Percentiles rank a stretch among this genome's conserved stretches.
Evolutionary conservation across 106 monocot species (phyloP).

Genomic region (Alisma plantagoaquatica): DNA sequence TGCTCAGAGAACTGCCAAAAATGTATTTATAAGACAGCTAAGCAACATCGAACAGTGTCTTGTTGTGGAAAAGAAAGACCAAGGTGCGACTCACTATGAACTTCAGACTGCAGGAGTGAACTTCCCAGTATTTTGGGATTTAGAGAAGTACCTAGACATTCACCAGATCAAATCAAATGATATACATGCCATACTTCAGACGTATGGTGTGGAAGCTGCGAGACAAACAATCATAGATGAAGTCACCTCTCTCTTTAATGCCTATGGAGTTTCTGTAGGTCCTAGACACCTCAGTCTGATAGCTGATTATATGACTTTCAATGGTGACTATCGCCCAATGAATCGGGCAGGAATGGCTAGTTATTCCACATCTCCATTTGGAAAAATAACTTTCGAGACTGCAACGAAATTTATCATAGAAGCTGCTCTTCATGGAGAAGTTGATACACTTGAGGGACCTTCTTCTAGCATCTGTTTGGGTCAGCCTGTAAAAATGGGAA

Average conservation of each 20-base stretch:
- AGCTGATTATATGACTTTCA: conserved; percentile 77
- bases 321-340: conserved; percentile 76
- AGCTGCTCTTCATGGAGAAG: conserved; percentile 69
- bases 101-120: conserved; percentile 80
- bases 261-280: conserved; percentile 68
- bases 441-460: conserved; percentile 55
- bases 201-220: conserved; percentile 91
- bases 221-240: conserved; percentile 68
- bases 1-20: conserved; percentile 67
- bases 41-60: conserved; percentile 52
- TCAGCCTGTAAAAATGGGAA: conserved; percentile 77
- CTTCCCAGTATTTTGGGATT: conserved; percentile 48
- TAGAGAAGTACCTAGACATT: conserved; percentile 47
- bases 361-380: conserved; percentile 63
- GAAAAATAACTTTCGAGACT: conserved; percentile 86
- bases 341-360: conserved; percentile 49
- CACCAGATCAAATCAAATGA: conserved; percentile 47
- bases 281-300: conserved; percentile 64
- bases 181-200: conserved; percentile 59
- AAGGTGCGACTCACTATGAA: conserved; percentile 2
- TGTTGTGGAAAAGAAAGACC: conserved; percentile 18
- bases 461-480: conserved; percentile 83
- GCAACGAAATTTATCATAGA: conserved; percentile 64
- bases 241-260: conserved; percentile 51
- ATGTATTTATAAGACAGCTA: conserved; percentile 39